Percentiles rank a stretch among this genome's conserved stretches.
phyloP scores from a whole-genome alignment of 2,329 filamentous ascomycete species.

The Lecanicillium sp. region DNA sequence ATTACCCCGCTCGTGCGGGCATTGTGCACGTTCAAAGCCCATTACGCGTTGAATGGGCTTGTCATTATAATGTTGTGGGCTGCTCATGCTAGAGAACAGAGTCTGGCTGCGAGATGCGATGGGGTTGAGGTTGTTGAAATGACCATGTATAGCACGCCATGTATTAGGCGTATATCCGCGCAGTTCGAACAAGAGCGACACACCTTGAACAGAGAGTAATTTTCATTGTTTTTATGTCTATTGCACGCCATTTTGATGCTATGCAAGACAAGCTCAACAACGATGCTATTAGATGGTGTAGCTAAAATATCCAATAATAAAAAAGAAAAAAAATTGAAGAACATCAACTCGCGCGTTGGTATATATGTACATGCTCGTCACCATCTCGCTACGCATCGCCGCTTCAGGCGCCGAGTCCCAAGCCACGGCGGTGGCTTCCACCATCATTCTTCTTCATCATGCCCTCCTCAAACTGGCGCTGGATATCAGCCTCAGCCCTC shows the following conservation, averaged over 20 bases:
- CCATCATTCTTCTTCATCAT: slow-evolving; percentile 51
- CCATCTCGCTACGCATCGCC: neutral
- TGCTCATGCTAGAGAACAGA: neutral
- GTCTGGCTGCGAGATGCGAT: too few relatives aligned
- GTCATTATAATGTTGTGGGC: neutral
- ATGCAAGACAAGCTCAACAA: too few relatives aligned
- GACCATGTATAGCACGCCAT: neutral
- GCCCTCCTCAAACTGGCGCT: slow-evolving; percentile 51
- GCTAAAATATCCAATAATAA: too few relatives aligned
- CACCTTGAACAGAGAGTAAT: slow-evolving; percentile 2
- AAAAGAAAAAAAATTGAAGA: neutral
- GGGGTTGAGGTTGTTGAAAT: too few relatives aligned
- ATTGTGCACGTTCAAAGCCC: too few relatives aligned
- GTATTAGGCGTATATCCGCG: neutral
- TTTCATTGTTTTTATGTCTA: slow-evolving; percentile 10
- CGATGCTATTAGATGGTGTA: too few relatives aligned
- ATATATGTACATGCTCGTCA: neutral
- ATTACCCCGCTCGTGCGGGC: too few relatives aligned
- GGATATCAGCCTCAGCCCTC: slow-evolving; percentile 46
- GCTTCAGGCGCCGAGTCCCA: slow-evolving; percentile 42
- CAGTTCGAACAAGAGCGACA: slow-evolving; percentile 2
- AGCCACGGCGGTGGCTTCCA: slow-evolving; percentile 42
- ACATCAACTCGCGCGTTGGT: neutral
- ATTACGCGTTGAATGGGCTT: too few relatives aligned
- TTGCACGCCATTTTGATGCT: too few relatives aligned